These are phyloP conservation scores for Alternaria sp. DNA, from an alignment of 2,329 filamentous ascomycete species.

Conservation along the genomic window DNA sequence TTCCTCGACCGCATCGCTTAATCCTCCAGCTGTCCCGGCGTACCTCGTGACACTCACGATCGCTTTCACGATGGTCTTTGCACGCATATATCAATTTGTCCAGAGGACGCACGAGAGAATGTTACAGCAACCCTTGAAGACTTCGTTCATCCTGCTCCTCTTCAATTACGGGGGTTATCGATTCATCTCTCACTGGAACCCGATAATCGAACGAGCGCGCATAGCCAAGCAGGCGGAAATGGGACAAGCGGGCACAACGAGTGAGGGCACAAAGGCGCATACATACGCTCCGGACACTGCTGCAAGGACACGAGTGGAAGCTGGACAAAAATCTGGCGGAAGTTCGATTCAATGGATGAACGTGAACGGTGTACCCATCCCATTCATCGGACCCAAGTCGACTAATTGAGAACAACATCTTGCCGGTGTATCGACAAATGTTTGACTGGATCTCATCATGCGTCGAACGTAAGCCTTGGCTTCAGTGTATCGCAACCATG, in stretches of 20 bases:
- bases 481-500: neutral
- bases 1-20: neutral
- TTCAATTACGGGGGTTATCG: slow-evolving; percentile 36
- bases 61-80: slow-evolving; percentile 16
- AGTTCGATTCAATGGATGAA: slow-evolving; percentile 31
- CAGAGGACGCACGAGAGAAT: neutral
- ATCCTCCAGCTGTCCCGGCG: neutral
- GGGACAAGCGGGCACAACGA: slow-evolving; percentile 24
- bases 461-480: neutral
- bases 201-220: slow-evolving; percentile 18
- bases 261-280: slow-evolving; percentile 11
- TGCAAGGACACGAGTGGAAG: slow-evolving; percentile 1
- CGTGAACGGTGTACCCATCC: slow-evolving; percentile 40
- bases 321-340: slow-evolving; percentile 9
- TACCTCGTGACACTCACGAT: neutral
- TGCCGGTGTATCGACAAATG: neutral
- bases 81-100: slow-evolving; percentile 20
- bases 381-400: slow-evolving; percentile 11
- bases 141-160: slow-evolving; percentile 25
- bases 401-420: neutral
- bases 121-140: slow-evolving; percentile 17
- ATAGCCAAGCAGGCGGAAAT: slow-evolving; percentile 7
- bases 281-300: slow-evolving; percentile 7
- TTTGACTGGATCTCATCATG: neutral
- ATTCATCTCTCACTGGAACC: slow-evolving; percentile 36